Evolutionary conservation across 768 basidiomycete species (phyloP), one percentile per base, ranked within the genome.

Genomic region (Cystofilobasidium ferigula): DNA sequence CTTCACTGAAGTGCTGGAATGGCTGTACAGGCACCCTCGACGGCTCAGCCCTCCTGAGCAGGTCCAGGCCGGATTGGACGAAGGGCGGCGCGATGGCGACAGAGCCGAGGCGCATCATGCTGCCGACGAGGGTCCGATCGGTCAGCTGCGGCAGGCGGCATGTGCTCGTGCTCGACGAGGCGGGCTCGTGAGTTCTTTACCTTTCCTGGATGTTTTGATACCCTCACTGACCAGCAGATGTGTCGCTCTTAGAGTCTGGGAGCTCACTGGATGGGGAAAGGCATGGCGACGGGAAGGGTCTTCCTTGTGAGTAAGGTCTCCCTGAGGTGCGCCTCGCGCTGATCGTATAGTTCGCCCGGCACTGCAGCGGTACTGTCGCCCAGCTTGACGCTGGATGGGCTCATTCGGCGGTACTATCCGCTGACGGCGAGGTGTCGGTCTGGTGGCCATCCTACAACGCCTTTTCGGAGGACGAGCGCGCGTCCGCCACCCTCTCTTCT

Each of bases 331-430:
- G 12, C n/a, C 28, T 1, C 45, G 14, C 42, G 9, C 34, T 22
- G n/a, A 30, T 30, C 22, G n/a, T n/a, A 22, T 18, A 4, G 20
- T 43, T 43, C 42, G 13, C 22, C 14, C 3, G 16, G 20, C 7
- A 2, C 10, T 0, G 0, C 42, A 57, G 36, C 3, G 40, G 32
- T 16, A 22, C n/a, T 1, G 28, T 60, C 28, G 38, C 35, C 34
- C 59, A 66, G 32, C 24, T 66, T 14, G 58, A 58, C 3, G 64
- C 64, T 30, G 64, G 64, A 35, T 66, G 64, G 64, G 43, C 22
- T 0, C 58, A 61, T 38, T 51, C 45, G 20, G 59, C 59, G 13
- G 24, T 20, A 6, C 53, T 66, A 22, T 53, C 59, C 32, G 7
- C 58, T 18, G 20, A n/a, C 16, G 64, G 64, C 1, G 8, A 12